These are phyloP conservation scores for Leccinum longicurvipes DNA, from an alignment of 768 basidiomycete species.

Conservation along the genomic window DNA sequence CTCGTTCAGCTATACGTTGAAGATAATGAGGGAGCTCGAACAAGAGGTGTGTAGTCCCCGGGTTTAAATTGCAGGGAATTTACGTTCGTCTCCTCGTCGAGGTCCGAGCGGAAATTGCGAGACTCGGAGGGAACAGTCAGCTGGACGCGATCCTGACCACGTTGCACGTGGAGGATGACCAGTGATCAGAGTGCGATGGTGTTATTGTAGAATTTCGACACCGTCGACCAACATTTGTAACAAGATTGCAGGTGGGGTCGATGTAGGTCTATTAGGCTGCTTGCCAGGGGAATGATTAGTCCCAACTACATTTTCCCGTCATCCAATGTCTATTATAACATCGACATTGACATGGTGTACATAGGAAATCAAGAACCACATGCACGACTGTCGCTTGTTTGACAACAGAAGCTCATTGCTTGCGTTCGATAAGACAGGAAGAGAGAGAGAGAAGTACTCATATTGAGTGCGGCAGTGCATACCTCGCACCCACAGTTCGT, in stretches of 20 bases:
- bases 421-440: too few species aligned
- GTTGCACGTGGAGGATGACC: slow-evolving; percentile 40
- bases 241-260: not conserved
- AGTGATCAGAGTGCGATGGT: not conserved
- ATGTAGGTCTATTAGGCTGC: not conserved
- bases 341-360: too few species aligned
- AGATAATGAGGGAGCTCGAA: slow-evolving; percentile 65
- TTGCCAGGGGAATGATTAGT: not conserved
- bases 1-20: slow-evolving; percentile 83
- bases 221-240: not conserved
- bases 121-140: slow-evolving; percentile 73
- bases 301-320: not conserved
- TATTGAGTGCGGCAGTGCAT: too few species aligned
- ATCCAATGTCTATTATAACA: not conserved
- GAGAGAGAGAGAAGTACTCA: too few species aligned
- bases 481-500: too few species aligned
- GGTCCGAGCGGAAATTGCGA: slow-evolving; percentile 60
- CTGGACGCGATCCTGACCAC: slow-evolving; percentile 57
- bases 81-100: not conserved
- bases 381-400: too few species aligned
- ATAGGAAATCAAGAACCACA: too few species aligned
- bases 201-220: not conserved
- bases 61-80: not conserved
- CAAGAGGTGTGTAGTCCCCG: slow-evolving; percentile 37
- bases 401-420: too few species aligned